Percentiles rank a stretch among this genome's conserved stretches.
These are phyloP conservation scores for Cutaneotrichosporon dermatis DNA, from an alignment of 1,284 basidiomycete species.

Conservation along the genomic window DNA sequence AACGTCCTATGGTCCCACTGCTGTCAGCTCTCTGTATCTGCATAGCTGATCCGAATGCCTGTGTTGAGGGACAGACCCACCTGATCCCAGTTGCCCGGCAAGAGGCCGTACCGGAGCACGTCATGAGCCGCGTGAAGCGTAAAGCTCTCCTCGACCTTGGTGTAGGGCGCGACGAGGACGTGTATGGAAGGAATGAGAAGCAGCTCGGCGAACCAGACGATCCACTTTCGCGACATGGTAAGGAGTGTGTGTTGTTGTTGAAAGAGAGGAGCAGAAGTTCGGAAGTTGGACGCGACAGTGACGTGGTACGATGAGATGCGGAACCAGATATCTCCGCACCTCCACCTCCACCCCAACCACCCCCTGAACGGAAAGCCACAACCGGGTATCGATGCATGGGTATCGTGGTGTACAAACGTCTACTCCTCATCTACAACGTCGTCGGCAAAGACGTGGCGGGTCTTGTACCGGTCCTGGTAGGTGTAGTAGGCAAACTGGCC, in stretches of 20 bases:
- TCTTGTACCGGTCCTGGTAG: constrained; percentile 33
- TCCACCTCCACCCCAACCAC: too few relatives aligned
- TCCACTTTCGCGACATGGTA: constrained; percentile 2
- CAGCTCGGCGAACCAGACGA: constrained; percentile 57
- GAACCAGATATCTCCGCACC: too few relatives aligned
- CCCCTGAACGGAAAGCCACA: too few relatives aligned
- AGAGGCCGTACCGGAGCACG: constrained; percentile 64
- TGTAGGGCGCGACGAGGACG: constrained; percentile 75
- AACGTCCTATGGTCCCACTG: constrained; percentile 89
- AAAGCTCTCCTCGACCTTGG: constrained; percentile 97
- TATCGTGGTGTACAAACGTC: neutral
- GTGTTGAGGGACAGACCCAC: constrained; percentile 4
- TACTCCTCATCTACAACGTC: constrained; percentile 11
- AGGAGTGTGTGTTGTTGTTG: neutral
- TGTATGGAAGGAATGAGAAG: constrained; percentile 60
- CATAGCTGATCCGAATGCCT: too few relatives aligned
- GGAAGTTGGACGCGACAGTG: too few relatives aligned
- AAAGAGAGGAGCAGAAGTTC: too few relatives aligned
- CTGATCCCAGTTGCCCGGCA: constrained; percentile 3
- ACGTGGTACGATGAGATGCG: too few relatives aligned
- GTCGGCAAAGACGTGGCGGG: constrained; percentile 25
- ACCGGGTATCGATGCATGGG: constrained; percentile 6
- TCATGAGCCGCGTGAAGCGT: constrained; percentile 90
- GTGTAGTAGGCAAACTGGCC: constrained; percentile 51
- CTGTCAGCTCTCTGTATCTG: neutral